These are phyloP conservation scores for Cyclotella cryptica DNA, from an alignment of 108 stramenopile species.

Conservation along the genomic window DNA sequence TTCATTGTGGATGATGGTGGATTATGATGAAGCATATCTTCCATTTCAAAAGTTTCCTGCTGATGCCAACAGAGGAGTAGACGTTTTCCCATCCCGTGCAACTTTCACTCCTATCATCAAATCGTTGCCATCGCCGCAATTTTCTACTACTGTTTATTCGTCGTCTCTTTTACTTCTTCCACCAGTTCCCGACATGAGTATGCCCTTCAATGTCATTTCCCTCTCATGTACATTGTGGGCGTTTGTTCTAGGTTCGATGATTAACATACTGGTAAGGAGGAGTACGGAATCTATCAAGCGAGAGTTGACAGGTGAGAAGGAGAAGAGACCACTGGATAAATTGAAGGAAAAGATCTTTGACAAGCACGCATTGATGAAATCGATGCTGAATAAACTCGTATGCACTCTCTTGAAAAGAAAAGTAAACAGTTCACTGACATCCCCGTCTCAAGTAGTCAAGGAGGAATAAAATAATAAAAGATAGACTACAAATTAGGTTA, in stretches of 20 bases:
- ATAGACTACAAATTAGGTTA: no score
- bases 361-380: constrained; percentile 47
- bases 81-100: constrained; percentile 68
- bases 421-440: no score
- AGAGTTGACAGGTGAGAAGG: constrained; percentile 55
- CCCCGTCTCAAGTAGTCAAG: not conserved
- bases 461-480: not conserved
- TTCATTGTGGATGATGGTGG: constrained; percentile 59
- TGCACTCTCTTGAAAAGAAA: not conserved
- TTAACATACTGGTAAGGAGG: constrained; percentile 83
- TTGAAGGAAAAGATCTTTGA: constrained; percentile 40
- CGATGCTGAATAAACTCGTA: constrained; percentile 1
- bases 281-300: constrained; percentile 65
- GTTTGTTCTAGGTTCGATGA: constrained; percentile 83
- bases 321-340: constrained; percentile 48
- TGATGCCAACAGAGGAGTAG: constrained; percentile 86
- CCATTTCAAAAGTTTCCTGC: constrained; percentile 82
- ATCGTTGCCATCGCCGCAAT: constrained; percentile 1
- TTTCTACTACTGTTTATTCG: constrained; percentile 59
- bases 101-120: constrained; percentile 34
- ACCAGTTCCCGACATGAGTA: constrained; percentile 93
- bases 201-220: constrained; percentile 96
- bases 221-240: constrained; percentile 87
- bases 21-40: constrained; percentile 75
- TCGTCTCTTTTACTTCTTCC: constrained; percentile 71